Conservation (phyloP, 202 grass and related monocot species). For the Elaeis oleifera region DNA sequence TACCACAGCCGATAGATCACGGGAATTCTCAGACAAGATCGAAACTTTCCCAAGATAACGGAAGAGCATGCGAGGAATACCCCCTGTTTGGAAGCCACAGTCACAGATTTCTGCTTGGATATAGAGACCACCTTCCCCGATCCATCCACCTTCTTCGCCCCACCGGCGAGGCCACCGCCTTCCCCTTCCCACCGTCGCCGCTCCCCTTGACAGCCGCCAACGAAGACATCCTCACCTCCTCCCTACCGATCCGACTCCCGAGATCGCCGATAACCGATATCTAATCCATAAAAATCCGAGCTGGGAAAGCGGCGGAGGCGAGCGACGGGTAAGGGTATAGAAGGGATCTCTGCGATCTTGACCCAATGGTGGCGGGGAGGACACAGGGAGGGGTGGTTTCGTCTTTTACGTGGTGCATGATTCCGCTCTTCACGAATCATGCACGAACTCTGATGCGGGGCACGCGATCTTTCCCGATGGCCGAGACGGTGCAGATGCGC, state of each 20-base stretch:
- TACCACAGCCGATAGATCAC: neutral
- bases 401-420: no score
- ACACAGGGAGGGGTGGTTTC: no score
- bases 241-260: slow-evolving; percentile 7
- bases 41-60: neutral
- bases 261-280: neutral
- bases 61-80: slow-evolving; percentile 1
- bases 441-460: no score
- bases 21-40: neutral
- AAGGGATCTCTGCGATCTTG: neutral
- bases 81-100: slow-evolving; percentile 16
- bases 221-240: slow-evolving; percentile 18
- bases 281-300: slow-evolving; percentile 3
- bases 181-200: slow-evolving; percentile 15
- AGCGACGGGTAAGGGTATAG: neutral
- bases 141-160: slow-evolving; percentile 18
- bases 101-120: slow-evolving; percentile 15
- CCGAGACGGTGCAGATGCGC: no score
- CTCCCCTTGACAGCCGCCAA: slow-evolving; percentile 15
- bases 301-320: neutral
- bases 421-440: no score
- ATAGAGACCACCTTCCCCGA: slow-evolving; percentile 1
- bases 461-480: no score
- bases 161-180: neutral
- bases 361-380: no score